These are phyloP conservation scores for Leptographium galeiforme DNA, from an alignment of 2,329 filamentous ascomycete species.

Conservation along the genomic window DNA sequence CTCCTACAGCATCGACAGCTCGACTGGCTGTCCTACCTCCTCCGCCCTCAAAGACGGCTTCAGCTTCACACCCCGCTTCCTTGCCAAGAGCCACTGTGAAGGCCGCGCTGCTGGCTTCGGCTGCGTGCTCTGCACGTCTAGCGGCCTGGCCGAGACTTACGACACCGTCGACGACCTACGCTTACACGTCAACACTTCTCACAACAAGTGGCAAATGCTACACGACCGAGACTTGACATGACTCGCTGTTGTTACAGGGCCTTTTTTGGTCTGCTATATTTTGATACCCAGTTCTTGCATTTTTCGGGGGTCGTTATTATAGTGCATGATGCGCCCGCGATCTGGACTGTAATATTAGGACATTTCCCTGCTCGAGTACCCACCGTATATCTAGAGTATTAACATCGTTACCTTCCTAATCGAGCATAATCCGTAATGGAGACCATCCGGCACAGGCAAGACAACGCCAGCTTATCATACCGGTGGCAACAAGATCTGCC, in stretches of 20 bases:
- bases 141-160: conserved; percentile 21
- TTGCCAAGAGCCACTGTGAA: conserved; percentile 27
- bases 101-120: conserved; percentile 17
- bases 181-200: conserved; percentile 22
- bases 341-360: too few species aligned
- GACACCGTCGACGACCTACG: conserved; percentile 17
- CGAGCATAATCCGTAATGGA: too few species aligned
- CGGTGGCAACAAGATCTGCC: too few species aligned
- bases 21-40: neutral
- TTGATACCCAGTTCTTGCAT: neutral
- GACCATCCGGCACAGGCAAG: too few species aligned
- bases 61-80: conserved; percentile 22
- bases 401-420: too few species aligned
- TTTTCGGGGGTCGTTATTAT: neutral
- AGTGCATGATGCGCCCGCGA: too few species aligned
- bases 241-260: neutral
- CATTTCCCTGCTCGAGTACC: too few species aligned
- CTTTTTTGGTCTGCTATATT: neutral
- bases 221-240: conserved; percentile 22
- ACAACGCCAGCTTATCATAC: too few species aligned
- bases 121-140: conserved; percentile 26
- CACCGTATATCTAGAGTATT: too few species aligned
- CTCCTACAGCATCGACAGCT: neutral
- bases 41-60: conserved; percentile 24
- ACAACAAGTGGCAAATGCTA: conserved; percentile 29